Evolutionary conservation across 352 stramenopile species (phyloP), one percentile per base, ranked within the genome.

Genomic region (Pythium phragmiticola): DNA sequence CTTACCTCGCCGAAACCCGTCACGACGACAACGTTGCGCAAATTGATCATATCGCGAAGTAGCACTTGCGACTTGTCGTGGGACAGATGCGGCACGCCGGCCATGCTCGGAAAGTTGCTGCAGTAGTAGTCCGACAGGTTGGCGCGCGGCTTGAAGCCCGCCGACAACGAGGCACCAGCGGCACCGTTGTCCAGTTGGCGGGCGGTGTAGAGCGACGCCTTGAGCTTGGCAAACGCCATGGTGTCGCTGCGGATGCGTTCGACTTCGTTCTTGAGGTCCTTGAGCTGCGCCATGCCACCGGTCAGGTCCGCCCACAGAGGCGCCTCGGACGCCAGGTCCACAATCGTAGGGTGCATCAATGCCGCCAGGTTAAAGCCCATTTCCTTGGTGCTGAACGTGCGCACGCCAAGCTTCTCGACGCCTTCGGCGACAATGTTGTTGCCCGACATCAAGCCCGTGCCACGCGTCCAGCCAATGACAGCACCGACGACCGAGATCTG

Each of bases 301-400:
- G 81, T 90, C 8, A 96, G 72, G 53, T 95, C 87, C 0, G 84
- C 87, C 69, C 85, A 92, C 12, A 96, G 64, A 8, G 87, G 87
- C 17, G 77, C 70, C 42, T 96, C 76, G 0, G 80, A 79, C 0
- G 88, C 88, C 51, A 74, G 78, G 50, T 90, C 74, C 0, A 91
- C 88, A 39, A 96, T 82, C 50, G 57, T 82, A 7, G 85, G 87
- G 52, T 95, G 87, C 75, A 96, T 77, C 57, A 95, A 68, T 0
- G 80, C 87, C 23, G 80, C 88, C 26, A 96, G 53, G 75, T 95
- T 95, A 70, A 95, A 95, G n/a, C 83, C 87, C 82, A 95, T 96
- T 72, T 96, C 84, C 19, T 73, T 82, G 11, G 83, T 91, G 57
- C 75, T 93, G 65, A 96, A 96, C 23, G 87, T 96, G 57, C 88